A percentile compares a stretch with the other conserved stretches of the same genome.
Conservation (phyloP, 805 yeast species). For the Danielia reshetovae region DNA sequence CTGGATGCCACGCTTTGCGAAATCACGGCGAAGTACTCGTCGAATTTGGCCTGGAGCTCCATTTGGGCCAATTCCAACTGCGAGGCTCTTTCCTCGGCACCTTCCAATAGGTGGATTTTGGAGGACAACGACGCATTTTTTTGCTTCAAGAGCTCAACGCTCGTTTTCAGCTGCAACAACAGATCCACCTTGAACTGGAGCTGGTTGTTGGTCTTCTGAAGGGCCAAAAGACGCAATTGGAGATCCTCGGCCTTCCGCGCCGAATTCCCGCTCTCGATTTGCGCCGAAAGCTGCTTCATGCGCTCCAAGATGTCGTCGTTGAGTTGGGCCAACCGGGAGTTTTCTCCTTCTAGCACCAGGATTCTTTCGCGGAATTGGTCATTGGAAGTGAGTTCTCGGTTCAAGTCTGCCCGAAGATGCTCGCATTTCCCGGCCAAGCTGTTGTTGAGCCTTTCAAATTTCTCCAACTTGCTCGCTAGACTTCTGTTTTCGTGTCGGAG, state of each 20-base stretch:
- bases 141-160: slow-evolving; percentile 51
- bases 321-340: slow-evolving; percentile 24
- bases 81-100: slow-evolving; percentile 42
- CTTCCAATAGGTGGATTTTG: slow-evolving; percentile 36
- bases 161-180: slow-evolving; percentile 44
- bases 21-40: slow-evolving; percentile 44
- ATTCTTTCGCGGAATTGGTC: slow-evolving; percentile 38
- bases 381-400: slow-evolving; percentile 29
- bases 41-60: slow-evolving; percentile 42
- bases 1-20: slow-evolving; percentile 23
- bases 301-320: slow-evolving; percentile 28
- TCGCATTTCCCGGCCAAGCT: slow-evolving; percentile 25
- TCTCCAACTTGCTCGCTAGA: slow-evolving; percentile 10
- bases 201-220: slow-evolving; percentile 48
- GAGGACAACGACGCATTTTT: slow-evolving; percentile 44
- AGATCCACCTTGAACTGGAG: slow-evolving; percentile 51
- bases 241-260: slow-evolving; percentile 28
- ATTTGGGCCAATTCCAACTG: slow-evolving; percentile 49
- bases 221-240: slow-evolving; percentile 10
- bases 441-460: slow-evolving; percentile 20
- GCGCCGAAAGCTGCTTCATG: slow-evolving; percentile 21
- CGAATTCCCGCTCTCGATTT: slow-evolving; percentile 8
- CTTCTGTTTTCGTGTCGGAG: slow-evolving; percentile 18
- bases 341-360: slow-evolving; percentile 23
- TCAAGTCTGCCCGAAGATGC: slow-evolving; percentile 32